These are phyloP conservation scores for Trypanosoma lewisi DNA, from an alignment of 208 protist species.

Conservation along the genomic window DNA sequence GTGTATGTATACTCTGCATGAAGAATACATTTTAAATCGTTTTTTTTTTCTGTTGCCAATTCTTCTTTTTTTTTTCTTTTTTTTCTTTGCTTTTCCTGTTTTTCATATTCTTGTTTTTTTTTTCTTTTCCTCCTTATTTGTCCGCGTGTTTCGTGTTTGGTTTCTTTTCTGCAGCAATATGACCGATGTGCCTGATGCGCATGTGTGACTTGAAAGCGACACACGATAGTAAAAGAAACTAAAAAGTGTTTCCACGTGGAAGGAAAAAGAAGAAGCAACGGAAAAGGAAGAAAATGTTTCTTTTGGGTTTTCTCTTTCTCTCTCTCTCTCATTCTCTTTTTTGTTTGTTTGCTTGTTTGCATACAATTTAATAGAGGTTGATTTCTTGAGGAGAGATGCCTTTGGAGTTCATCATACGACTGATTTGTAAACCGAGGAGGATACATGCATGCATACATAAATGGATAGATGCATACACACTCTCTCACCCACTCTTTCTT, in stretches of 20 bases:
- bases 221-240: background rate
- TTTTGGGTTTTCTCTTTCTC: too few species aligned
- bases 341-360: conserved; percentile 7
- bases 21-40: background rate
- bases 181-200: too few species aligned
- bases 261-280: conserved; percentile 2
- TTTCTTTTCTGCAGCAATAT: too few species aligned
- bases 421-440: background rate
- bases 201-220: too few species aligned
- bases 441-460: too few species aligned
- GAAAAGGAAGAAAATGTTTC: conserved; percentile 5
- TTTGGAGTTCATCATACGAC: background rate
- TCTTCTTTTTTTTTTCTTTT: conserved; percentile 13
- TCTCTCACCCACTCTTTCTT: too few species aligned
- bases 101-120: conserved; percentile 8
- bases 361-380: background rate
- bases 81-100: background rate
- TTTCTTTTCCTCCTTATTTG: background rate
- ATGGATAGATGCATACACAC: too few species aligned
- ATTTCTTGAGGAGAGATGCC: background rate
- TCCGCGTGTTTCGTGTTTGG: background rate
- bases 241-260: too few species aligned
- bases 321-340: too few species aligned
- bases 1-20: conserved; percentile 3
- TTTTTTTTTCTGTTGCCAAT: background rate